Base-by-base conservation (phyloP, 805 yeast genomes). In the Suhomyces prunicola region DNA sequence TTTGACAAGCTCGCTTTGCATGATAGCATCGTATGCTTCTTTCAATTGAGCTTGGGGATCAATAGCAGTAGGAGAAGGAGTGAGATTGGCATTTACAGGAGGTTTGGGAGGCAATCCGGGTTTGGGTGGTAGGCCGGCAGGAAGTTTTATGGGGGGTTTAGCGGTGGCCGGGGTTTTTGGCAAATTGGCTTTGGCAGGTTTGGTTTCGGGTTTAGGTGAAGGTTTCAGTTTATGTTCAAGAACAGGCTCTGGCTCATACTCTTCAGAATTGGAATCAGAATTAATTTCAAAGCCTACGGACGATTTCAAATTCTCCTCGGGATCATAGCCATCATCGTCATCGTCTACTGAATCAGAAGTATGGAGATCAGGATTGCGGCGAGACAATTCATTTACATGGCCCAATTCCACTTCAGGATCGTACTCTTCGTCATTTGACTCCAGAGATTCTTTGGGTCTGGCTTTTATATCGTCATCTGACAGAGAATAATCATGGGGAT, bases 21-120 rank as follows among this genome's bases (percentile, higher is more conserved):
- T 67, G 36, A 73, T 64, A 2, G 74, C 72, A 26, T 68, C 72
- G 55, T 68, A 71, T 2, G 75, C 76, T 48, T 65, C 69, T 44
- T 60, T 66, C 15, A 71, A 58, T 19, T 60, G 61, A 15, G 54
- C 50, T 40, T 54, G 63, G 23, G 64, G 54, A 33, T 57, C 54
- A 2, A 44, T 26, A 13, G 51, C 10, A 19, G 46, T 22, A 19
- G 46, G 15, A 5, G 49, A 36, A 17, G 49, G 29, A 5, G 27
- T 33, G 45, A 22, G 10, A 33, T 24, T 36, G 4, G 60, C 62
- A 45, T 39, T 54, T 51, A 62, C 63, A 10, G 63, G 64, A 8
- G 73, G 73, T 56, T 63, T 70, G 6, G 70, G 70, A 44, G 68
- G 70, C 24, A 64, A 62, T 17, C 57, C 54, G 8, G 68, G 58